Evolutionary conservation across 306 rosid species (phyloP), one percentile per base, ranked within the genome.

Genomic region (Lotus japonicus): DNA sequence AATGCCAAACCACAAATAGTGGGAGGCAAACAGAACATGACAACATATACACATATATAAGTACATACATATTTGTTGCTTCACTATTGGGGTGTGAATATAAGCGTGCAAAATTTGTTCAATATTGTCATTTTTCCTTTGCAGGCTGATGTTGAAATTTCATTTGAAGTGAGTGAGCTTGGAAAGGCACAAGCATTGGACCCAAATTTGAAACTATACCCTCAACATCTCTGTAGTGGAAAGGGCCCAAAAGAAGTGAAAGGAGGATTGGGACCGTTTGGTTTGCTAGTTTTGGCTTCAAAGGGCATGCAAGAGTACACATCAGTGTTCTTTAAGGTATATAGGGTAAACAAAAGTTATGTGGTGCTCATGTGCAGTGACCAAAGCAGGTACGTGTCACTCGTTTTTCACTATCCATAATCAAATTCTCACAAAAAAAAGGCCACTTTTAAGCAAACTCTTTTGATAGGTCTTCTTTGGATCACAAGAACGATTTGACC

Each of bases 91-190:
- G n/a, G 31, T 16, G 68, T 49, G 68, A 49, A n/a, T 36, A 51
- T 71, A 31, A 39, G 63, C 55, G 41, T 72, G 77, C 70, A 49
- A 49, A 26, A 2, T 45, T 16, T 31, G 35, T 35, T 13, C 9
- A 21, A 46, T n/a, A n/a, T 48, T 42, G 16, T 59, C 7, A 31
- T n/a, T 59, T 19, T 33, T 11, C 9, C 7, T 23, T 71, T 61
- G 52, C 85, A 90, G 97, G 97, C 89, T 14, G 95, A 90, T 65
- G 85, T 88, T 36, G 92, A 82, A 48, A 64, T 84, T 21, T 73
- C 89, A 17, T 91, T 91, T 15, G 61, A 80, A 57, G 73, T 84
- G 57, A 77, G 23, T 7, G 80, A 76, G 9, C 41, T 91, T 5
- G 50, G 53, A 48, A 80, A 86, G 10, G 92, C 84, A 31, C 81